These are phyloP conservation scores for Ormosia semicastrata DNA, from an alignment of 306 rosid genomes.

Conservation along the genomic window DNA sequence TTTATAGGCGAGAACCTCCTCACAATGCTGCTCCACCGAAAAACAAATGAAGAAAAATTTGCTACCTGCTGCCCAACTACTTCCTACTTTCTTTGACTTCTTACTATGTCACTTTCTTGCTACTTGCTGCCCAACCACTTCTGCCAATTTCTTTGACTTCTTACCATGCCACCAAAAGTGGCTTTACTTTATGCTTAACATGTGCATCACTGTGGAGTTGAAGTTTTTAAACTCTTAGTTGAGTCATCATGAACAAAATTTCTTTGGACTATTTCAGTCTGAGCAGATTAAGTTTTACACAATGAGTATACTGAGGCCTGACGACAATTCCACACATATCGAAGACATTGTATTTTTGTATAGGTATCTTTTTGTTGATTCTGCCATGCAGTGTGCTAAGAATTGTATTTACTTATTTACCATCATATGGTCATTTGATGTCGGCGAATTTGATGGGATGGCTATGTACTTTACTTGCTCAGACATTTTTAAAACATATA, in stretches of 20 bases:
- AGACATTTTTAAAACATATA: neutral
- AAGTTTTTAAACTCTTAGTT: constrained; percentile 15
- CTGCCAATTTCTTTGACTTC: too few species aligned
- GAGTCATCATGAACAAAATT: constrained; percentile 12
- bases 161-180: too few species aligned
- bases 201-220: constrained; percentile 24
- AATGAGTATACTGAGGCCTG: constrained; percentile 90
- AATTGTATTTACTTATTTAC: constrained; percentile 24
- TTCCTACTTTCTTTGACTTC: too few species aligned
- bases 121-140: too few species aligned
- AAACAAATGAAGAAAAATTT: too few species aligned
- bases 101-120: too few species aligned
- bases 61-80: too few species aligned
- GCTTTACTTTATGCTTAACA: too few species aligned
- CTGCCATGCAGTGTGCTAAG: constrained; percentile 4
- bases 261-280: constrained; percentile 52
- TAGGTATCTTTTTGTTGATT: constrained; percentile 54
- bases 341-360: constrained; percentile 81
- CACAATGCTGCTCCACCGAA: too few species aligned
- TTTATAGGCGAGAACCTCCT: too few species aligned
- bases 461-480: constrained; percentile 3
- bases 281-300: constrained; percentile 75
- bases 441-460: constrained; percentile 10
- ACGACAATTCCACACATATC: constrained; percentile 44
- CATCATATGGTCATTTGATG: constrained; percentile 2